Base-by-base conservation (phyloP, 306 rosid genomes). In the Datisca glomerata region DNA sequence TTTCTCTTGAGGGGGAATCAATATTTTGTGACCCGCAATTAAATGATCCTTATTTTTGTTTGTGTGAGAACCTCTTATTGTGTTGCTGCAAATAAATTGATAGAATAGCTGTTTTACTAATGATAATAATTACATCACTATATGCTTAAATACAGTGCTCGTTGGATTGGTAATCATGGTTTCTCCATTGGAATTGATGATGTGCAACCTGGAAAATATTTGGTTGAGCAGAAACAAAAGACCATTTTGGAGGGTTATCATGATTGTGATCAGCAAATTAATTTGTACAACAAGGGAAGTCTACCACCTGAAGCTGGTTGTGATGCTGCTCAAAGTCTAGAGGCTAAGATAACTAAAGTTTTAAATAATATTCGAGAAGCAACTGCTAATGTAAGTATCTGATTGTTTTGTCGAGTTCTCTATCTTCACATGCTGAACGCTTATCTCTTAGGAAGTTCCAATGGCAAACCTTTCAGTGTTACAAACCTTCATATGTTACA, bases 131-230 rank as follows among this genome's bases (percentile, higher is more conserved):
- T 51, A 57, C 55, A 19, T 45, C 35, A 12, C 31, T 41, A 47
- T 55, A 19, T 57, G 51, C 58, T 57, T 35, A 49, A 47, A 60
- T 66, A 76, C 71, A 87, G 97, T 80, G 97, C 97, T 5, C 83
- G 89, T 19, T 87, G 97, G 97, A 83, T 87, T 40, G 97, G 97
- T 43, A 87, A 87, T 60, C 94, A 77, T 52, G 97, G 97, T 45
- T 87, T 87, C 78, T 69, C 97, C 14, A 82, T 87, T 57, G 97
- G 97, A 48, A 79, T 87, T 60, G 94, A 85, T 43, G 97, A 87
- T 65, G 97, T 87, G 45, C 93, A 87, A 64, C 93, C 94, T 14
- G 85, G 80, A 63, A 57, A 60, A 46, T 24, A 17, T 21, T 64
- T 87, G 74, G 55, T 63, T 16, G 23, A 53, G 2, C 51, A 56